Percentiles rank a stretch among this genome's conserved stretches.
phyloP scores from a whole-genome alignment of 2,329 filamentous ascomycete genomes.

The Colletotrichum sp. region DNA sequence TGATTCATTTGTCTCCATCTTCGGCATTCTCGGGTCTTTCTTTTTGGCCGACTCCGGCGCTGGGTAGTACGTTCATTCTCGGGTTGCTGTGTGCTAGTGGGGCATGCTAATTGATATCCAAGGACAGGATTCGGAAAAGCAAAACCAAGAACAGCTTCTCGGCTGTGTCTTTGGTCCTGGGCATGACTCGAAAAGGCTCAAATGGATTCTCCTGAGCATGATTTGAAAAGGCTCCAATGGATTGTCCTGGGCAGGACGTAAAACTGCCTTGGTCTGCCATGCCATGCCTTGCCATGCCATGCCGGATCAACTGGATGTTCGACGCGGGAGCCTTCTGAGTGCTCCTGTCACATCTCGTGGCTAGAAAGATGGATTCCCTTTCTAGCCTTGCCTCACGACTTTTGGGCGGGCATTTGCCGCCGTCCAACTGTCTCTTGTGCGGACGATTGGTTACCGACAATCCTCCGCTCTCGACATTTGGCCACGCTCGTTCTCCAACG shows the following conservation, averaged over 20 bases:
- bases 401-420: background rate
- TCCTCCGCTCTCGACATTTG: background rate
- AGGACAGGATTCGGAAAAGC: background rate
- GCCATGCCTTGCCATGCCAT: background rate
- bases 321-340: background rate
- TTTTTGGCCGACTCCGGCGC: background rate
- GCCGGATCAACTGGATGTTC: background rate
- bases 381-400: background rate
- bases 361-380: background rate
- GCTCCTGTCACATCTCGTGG: background rate
- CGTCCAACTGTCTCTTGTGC: background rate
- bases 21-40: background rate
- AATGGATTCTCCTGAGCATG: constrained; percentile 36
- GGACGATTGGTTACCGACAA: background rate
- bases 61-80: background rate
- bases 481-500: background rate
- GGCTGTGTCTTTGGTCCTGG: constrained; percentile 31
- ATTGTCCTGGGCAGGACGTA: constrained; percentile 39
- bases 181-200: constrained; percentile 38
- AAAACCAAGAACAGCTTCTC: background rate
- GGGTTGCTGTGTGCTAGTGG: background rate
- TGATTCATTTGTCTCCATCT: background rate
- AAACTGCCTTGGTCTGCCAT: constrained; percentile 34
- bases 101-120: background rate
- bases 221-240: constrained; percentile 35